Conservation (phyloP, 768 basidiomycete species). For the Phaffia tasmanica region DNA sequence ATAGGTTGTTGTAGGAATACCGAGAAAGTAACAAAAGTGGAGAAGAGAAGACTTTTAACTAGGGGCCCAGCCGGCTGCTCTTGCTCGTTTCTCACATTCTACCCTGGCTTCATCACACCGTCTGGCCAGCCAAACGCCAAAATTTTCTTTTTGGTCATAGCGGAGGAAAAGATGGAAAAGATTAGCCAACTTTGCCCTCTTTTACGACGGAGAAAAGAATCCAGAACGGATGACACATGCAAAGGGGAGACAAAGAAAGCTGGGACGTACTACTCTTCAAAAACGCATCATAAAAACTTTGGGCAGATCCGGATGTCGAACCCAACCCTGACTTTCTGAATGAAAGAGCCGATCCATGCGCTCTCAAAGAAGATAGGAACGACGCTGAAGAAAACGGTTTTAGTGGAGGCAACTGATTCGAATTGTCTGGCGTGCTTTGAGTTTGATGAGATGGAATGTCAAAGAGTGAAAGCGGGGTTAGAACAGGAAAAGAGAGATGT, state of each 20-base stretch:
- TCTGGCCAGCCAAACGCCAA: conserved; percentile 23
- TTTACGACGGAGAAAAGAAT: no score
- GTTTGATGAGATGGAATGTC: background rate
- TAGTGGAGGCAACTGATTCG: conserved; percentile 37
- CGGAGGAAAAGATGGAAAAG: no score
- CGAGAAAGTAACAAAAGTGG: no score
- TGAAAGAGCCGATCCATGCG: conserved; percentile 58
- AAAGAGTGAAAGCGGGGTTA: background rate
- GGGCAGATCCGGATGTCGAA: conserved; percentile 4
- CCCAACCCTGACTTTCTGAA: conserved; percentile 44
- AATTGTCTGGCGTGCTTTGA: conserved; percentile 40
- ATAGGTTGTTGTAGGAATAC: no score
- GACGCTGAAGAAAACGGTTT: conserved; percentile 53
- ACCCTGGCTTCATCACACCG: conserved; percentile 21
- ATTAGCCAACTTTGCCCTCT: no score
- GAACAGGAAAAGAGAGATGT: background rate
- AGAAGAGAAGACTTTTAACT: no score
- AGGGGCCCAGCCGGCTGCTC: conserved; percentile 11
- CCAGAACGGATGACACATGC: no score
- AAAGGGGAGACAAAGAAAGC: background rate
- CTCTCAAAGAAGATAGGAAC: conserved; percentile 63
- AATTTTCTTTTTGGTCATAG: background rate
- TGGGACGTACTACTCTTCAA: conserved; percentile 9
- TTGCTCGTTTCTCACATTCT: conserved; percentile 21
- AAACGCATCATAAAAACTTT: conserved; percentile 25